Conservation (phyloP, 2,329 filamentous ascomycete species). For the Purpureocillium takamizusanense region DNA sequence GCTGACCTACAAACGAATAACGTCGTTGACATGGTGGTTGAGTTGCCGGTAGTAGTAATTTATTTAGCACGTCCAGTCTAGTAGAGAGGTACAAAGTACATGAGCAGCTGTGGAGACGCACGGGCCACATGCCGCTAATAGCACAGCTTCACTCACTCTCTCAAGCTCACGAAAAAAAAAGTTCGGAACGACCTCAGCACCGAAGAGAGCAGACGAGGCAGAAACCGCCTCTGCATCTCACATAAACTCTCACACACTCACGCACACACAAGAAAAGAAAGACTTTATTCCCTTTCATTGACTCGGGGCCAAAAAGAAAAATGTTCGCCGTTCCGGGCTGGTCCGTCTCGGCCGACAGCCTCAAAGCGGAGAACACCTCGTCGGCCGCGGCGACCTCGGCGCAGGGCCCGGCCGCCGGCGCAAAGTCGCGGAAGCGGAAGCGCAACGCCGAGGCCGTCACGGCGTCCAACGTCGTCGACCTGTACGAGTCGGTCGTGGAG, state of each 20-base stretch:
- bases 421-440: slow-evolving; percentile 53
- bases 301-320: too few relatives aligned
- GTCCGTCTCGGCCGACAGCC: slow-evolving; percentile 64
- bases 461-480: slow-evolving; percentile 60
- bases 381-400: too few relatives aligned
- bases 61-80: too few relatives aligned
- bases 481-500: slow-evolving; percentile 76
- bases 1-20: too few relatives aligned
- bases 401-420: slow-evolving; percentile 22
- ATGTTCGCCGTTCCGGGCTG: slow-evolving; percentile 96
- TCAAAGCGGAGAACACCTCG: slow-evolving; percentile 56
- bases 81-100: too few relatives aligned
- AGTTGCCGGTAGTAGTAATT: too few relatives aligned
- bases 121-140: neutral
- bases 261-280: too few relatives aligned
- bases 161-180: slow-evolving; percentile 1
- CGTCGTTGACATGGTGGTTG: too few relatives aligned
- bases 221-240: neutral
- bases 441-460: slow-evolving; percentile 39
- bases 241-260: neutral
- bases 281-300: too few relatives aligned
- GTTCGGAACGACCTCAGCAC: slow-evolving; percentile 4
- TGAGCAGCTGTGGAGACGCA: neutral
- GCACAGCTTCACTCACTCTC: too few relatives aligned
- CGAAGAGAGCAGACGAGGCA: too few relatives aligned